Conservation (phyloP, 768 basidiomycete species). For the Phaffia tasmanica region DNA sequence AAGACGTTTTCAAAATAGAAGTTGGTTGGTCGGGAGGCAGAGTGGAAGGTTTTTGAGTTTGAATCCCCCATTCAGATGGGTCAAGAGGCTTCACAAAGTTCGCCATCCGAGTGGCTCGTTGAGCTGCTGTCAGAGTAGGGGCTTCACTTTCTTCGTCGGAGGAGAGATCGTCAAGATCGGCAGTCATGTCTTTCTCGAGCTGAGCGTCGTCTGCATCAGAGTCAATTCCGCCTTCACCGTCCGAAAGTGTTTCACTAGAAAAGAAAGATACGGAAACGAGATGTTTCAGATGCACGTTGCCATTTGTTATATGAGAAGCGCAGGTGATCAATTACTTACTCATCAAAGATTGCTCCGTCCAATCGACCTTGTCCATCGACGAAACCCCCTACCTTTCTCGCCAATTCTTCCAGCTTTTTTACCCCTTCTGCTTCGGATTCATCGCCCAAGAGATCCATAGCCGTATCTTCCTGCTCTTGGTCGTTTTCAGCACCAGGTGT, state of each 20-base stretch:
- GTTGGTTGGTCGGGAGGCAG: background rate
- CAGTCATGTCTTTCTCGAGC: constrained; percentile 33
- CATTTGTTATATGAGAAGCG: background rate
- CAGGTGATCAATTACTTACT: constrained; percentile 49
- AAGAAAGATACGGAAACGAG: background rate
- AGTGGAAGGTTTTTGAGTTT: constrained; percentile 22
- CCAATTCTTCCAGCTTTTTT: constrained; percentile 48
- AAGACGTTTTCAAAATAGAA: background rate
- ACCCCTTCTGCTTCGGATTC: constrained; percentile 39
- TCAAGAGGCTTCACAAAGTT: constrained; percentile 69
- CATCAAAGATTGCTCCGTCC: constrained; percentile 78
- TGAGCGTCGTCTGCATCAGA: constrained; percentile 46
- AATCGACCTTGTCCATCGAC: constrained; percentile 80
- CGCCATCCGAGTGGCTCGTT: constrained; percentile 58
- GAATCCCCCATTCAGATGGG: constrained; percentile 73
- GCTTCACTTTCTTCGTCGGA: background rate
- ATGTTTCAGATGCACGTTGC: background rate
- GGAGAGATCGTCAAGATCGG: constrained; percentile 9
- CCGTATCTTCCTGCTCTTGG: constrained; percentile 46
- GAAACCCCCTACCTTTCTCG: constrained; percentile 76
- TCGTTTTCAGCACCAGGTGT: constrained; percentile 28
- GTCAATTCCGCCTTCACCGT: constrained; percentile 44
- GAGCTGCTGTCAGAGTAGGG: constrained; percentile 35
- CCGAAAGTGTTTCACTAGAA: constrained; percentile 56
- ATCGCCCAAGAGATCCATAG: constrained; percentile 37